Evolutionary conservation across 371 early-diverging fungal species (phyloP).

Genomic region (Lichtheimia ramosa): DNA sequence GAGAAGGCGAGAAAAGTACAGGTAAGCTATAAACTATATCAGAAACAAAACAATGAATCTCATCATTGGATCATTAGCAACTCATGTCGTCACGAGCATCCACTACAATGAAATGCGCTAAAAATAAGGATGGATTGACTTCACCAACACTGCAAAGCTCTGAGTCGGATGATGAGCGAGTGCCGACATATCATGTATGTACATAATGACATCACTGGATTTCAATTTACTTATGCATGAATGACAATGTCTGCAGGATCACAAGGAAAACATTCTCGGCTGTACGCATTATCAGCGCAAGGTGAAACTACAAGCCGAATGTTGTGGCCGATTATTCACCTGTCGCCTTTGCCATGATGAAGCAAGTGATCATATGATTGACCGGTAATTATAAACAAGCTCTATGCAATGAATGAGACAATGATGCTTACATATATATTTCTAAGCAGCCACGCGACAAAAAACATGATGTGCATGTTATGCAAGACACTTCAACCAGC

Average conservation of each 20-base stretch:
- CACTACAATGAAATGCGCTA: too few relatives aligned
- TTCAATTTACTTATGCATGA: too few relatives aligned
- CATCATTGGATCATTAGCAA: too few relatives aligned
- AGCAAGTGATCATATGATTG: constrained; percentile 79
- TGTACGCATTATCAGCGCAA: constrained; percentile 94
- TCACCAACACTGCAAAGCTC: too few relatives aligned
- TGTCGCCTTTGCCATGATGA: constrained; percentile 98
- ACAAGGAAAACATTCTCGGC: constrained; percentile 60
- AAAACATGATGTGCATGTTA: constrained; percentile 91
- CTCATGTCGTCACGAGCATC: too few relatives aligned
- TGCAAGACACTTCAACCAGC: constrained; percentile 86
- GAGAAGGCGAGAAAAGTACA: constrained; percentile 79
- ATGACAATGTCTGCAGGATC: constrained; percentile 33
- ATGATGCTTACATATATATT: not conserved
- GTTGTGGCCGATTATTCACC: constrained; percentile 86
- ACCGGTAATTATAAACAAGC: constrained; percentile 58
- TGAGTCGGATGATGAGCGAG: too few relatives aligned
- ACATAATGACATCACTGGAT: too few relatives aligned
- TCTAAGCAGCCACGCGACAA: constrained; percentile 61
- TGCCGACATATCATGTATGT: too few relatives aligned
- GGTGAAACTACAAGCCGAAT: constrained; percentile 85
- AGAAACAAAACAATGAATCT: too few relatives aligned
- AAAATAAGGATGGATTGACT: too few relatives aligned
- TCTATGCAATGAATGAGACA: not conserved
- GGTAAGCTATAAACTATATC: constrained; percentile 36